These are phyloP conservation scores for Aspergillus piperis DNA, from an alignment of 2,329 filamentous ascomycete species.

Conservation along the genomic window DNA sequence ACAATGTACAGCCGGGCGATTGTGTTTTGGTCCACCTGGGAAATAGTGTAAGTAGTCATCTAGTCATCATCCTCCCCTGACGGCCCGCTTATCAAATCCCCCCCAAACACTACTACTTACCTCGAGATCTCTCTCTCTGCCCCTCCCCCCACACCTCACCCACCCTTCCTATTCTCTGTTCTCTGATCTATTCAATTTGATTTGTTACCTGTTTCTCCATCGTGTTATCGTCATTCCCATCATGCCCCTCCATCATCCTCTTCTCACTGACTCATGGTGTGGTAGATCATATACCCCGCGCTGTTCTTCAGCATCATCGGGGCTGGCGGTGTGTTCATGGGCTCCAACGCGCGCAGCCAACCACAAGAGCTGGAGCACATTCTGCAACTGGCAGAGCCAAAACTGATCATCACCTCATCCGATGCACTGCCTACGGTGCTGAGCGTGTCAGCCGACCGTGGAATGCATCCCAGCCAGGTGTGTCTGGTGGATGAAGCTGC, in stretches of 20 bases:
- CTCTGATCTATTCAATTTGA: background rate
- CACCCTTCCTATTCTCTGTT: background rate
- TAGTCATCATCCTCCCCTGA: conserved; percentile 3
- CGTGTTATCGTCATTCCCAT: background rate
- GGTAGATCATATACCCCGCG: conserved; percentile 42
- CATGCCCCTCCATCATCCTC: conserved; percentile 5
- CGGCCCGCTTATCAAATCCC: background rate
- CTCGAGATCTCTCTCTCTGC: background rate
- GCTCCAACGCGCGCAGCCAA: conserved; percentile 54
- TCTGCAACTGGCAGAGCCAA: conserved; percentile 46
- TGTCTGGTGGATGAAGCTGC: conserved; percentile 39
- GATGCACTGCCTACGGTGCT: conserved; percentile 41
- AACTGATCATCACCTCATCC: conserved; percentile 48
- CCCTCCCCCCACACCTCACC: conserved; percentile 11
- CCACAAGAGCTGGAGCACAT: conserved; percentile 51
- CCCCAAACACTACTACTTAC: background rate
- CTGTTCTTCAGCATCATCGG: conserved; percentile 46
- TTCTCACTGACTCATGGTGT: conserved; percentile 19
- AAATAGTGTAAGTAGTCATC: conserved; percentile 40
- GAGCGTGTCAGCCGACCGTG: conserved; percentile 34
- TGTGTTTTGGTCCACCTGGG: conserved; percentile 47
- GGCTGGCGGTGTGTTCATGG: conserved; percentile 52
- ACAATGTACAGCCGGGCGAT: conserved; percentile 43
- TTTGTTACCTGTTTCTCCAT: conserved; percentile 10
- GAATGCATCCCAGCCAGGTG: conserved; percentile 36